Percentiles rank a stretch among this genome's conserved stretches.
These are phyloP conservation scores for Phylloporus sp. DNA, from an alignment of 768 basidiomycete species.

Conservation along the genomic window DNA sequence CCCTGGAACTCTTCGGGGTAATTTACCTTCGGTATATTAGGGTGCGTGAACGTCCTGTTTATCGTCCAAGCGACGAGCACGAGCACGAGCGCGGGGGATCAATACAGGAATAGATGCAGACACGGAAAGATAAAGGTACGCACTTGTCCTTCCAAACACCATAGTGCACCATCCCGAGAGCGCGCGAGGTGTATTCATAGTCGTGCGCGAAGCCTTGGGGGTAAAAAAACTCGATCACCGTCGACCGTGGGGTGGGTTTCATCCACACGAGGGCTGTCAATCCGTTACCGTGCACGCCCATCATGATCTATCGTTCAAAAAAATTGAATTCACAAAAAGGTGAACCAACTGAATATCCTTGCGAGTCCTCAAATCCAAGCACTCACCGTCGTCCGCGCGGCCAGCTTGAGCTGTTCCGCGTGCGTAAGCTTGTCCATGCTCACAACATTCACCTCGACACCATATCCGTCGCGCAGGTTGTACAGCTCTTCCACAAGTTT, in stretches of 20 bases:
- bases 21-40: constrained; percentile 57
- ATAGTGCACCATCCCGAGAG: constrained; percentile 77
- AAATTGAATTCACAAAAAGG: background rate
- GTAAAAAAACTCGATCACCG: constrained; percentile 91
- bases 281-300: constrained; percentile 93
- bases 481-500: constrained; percentile 69
- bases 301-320: constrained; percentile 66
- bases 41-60: constrained; percentile 65
- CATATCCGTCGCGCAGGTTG: constrained; percentile 61
- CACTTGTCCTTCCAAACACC: constrained; percentile 79
- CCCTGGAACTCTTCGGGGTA: constrained; percentile 90
- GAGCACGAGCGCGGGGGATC: background rate
- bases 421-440: constrained; percentile 77
- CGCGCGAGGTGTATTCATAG: constrained; percentile 77
- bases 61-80: background rate
- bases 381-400: constrained; percentile 80
- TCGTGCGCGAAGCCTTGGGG: constrained; percentile 81
- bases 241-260: constrained; percentile 74
- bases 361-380: background rate
- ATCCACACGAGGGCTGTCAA: constrained; percentile 89
- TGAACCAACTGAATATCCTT: background rate
- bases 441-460: constrained; percentile 86
- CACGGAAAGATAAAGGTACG: constrained; percentile 12
- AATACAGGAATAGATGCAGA: background rate
- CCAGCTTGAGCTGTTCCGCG: constrained; percentile 73